Percentiles rank a stretch among this genome's conserved stretches.
Conservation (phyloP, 352 stramenopile genomes). For the Pythium insidiosum region DNA sequence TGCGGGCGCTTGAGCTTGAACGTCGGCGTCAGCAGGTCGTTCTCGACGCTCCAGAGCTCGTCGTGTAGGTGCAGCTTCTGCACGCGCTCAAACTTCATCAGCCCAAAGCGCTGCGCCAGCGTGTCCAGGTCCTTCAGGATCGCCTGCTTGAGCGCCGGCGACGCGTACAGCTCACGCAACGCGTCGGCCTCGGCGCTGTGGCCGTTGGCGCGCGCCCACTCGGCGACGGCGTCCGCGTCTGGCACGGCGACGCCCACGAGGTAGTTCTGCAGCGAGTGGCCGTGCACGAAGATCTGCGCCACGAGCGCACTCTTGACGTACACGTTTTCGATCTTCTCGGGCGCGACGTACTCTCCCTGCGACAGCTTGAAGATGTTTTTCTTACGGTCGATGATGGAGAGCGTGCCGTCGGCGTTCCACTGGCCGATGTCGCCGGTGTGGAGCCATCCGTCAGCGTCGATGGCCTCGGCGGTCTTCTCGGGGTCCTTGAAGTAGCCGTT, state of each 20-base stretch:
- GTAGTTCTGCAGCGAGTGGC: constrained; percentile 86
- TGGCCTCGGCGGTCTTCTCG: constrained; percentile 84
- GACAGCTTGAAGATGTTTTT: too few species aligned
- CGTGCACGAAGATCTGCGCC: too few species aligned
- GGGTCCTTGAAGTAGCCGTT: constrained; percentile 94
- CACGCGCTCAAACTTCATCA: constrained; percentile 92
- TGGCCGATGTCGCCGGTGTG: constrained; percentile 96
- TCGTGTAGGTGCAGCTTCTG: constrained; percentile 83
- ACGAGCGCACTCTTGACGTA: constrained; percentile 87
- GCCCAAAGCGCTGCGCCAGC: constrained; percentile 42
- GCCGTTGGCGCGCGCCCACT: too few species aligned
- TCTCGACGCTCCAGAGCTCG: constrained; percentile 86
- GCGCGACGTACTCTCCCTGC: too few species aligned
- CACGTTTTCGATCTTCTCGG: too few species aligned
- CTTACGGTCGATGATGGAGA: too few species aligned
- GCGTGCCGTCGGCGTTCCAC: too few species aligned
- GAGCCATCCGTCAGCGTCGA: constrained; percentile 93
- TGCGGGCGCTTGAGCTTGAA: constrained; percentile 93
- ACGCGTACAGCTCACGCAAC: too few species aligned
- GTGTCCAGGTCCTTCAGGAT: constrained; percentile 77
- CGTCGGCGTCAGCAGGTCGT: constrained; percentile 92
- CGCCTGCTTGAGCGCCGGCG: constrained; percentile 36
- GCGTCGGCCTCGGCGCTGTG: too few species aligned
- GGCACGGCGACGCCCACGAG: constrained; percentile 93
- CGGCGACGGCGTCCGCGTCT: constrained; percentile 82